Conservation (phyloP, 441 rosid genomes). For the Isatis lusitanica region DNA sequence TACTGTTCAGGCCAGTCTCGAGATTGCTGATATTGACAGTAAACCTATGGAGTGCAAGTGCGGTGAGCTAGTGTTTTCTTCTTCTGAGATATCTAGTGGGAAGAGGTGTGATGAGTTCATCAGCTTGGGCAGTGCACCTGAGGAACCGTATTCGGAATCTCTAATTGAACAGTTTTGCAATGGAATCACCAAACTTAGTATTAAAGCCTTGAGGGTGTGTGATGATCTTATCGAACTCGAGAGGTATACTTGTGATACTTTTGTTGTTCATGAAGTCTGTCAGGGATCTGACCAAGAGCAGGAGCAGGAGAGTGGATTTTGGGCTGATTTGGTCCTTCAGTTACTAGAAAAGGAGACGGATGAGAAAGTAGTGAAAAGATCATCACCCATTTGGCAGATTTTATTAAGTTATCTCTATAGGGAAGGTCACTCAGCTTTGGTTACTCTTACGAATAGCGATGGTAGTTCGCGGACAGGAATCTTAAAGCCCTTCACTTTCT, state of each 20-base stretch:
- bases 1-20: constrained; percentile 54
- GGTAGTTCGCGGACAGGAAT: constrained; percentile 51
- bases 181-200: constrained; percentile 44
- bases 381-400: constrained; percentile 70
- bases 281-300: constrained; percentile 36
- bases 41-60: constrained; percentile 81
- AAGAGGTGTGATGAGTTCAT: constrained; percentile 30
- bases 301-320: constrained; percentile 46
- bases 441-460: constrained; percentile 52
- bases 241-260: constrained; percentile 42
- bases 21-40: constrained; percentile 64
- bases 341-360: constrained; percentile 55
- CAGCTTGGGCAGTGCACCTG: constrained; percentile 19
- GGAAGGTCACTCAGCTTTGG: constrained; percentile 64
- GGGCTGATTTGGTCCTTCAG: constrained; percentile 60
- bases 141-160: constrained; percentile 32
- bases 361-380: constrained; percentile 41
- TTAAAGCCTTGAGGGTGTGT: constrained; percentile 53
- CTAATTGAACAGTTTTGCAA: constrained; percentile 38
- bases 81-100: constrained; percentile 29
- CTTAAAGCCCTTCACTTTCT: constrained; percentile 74
- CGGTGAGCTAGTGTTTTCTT: constrained; percentile 59
- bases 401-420: constrained; percentile 69
- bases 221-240: constrained; percentile 43
- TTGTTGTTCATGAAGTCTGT: constrained; percentile 48